Evolutionary conservation across 768 basidiomycete genomes (phyloP).

Genomic region (Hygrocybe coccinea): DNA sequence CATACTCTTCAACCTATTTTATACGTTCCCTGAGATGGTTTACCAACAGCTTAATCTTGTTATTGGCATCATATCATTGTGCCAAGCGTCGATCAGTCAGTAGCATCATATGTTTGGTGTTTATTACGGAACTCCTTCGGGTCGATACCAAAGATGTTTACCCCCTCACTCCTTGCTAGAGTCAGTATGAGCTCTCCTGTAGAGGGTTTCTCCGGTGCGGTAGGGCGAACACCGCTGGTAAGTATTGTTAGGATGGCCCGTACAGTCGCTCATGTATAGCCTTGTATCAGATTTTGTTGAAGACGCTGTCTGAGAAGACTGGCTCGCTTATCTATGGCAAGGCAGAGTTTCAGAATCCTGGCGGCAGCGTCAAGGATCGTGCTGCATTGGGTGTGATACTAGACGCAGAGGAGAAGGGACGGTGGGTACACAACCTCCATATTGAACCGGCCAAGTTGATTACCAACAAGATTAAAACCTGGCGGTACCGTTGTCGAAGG

Average conservation of each 20-base stretch:
- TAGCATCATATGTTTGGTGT: no score
- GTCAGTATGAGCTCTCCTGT: constrained; percentile 39
- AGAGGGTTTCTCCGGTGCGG: constrained; percentile 78
- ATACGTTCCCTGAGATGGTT: background rate
- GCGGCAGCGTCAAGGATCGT: constrained; percentile 96
- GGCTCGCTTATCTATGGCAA: constrained; percentile 89
- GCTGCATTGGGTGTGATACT: constrained; percentile 85
- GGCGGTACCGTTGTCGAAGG: constrained; percentile 99
- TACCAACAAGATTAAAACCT: constrained; percentile 57
- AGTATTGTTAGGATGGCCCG: constrained; percentile 1
- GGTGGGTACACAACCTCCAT: constrained; percentile 43
- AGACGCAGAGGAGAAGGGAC: constrained; percentile 81
- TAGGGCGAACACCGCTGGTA: constrained; percentile 90
- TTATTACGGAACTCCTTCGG: no score
- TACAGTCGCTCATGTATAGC: background rate
- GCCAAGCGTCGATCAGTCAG: no score
- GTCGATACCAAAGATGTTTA: constrained; percentile 24
- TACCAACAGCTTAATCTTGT: background rate
- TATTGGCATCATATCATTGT: no score
- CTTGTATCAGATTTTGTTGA: constrained; percentile 69
- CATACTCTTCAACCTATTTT: constrained; percentile 31
- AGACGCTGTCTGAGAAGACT: constrained; percentile 73
- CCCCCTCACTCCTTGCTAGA: constrained; percentile 28
- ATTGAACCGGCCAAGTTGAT: background rate
- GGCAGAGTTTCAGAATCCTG: constrained; percentile 97